phyloP scores from a whole-genome alignment of 371 early-diverging fungal genomes.

The Mucor circinelloides region DNA sequence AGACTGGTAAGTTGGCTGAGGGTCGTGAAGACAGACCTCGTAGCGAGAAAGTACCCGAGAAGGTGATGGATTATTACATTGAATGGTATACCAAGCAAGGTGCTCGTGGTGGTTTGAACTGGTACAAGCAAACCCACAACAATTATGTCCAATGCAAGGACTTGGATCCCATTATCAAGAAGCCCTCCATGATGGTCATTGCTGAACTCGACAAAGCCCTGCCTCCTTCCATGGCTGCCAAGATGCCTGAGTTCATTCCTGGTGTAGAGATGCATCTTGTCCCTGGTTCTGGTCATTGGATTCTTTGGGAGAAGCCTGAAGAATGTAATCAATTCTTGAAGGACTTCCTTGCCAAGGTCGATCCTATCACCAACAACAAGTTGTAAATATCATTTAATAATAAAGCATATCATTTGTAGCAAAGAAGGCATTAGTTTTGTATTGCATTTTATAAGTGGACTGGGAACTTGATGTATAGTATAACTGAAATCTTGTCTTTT shows the following conservation, averaged over 20 bases:
- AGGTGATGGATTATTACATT: conserved; percentile 45
- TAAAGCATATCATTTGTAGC: background rate
- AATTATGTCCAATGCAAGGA: conserved; percentile 48
- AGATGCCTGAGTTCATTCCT: conserved; percentile 38
- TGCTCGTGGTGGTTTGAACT: conserved; percentile 46
- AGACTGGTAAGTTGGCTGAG: conserved; percentile 24
- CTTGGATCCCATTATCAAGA: conserved; percentile 37
- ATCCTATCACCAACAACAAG: conserved; percentile 17
- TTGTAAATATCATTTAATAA: conserved; percentile 15
- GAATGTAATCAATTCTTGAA: conserved; percentile 36
- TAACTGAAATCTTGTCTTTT: too few species aligned
- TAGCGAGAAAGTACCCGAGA: conserved; percentile 30
- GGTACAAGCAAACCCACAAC: conserved; percentile 44
- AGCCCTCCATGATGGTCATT: conserved; percentile 45
- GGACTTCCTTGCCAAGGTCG: conserved; percentile 34
- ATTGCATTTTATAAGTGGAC: too few species aligned
- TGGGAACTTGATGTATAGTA: too few species aligned
- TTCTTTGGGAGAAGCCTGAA: conserved; percentile 49
- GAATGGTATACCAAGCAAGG: conserved; percentile 33
- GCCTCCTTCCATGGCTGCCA: conserved; percentile 41
- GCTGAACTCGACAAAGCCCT: conserved; percentile 45
- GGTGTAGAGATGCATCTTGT: conserved; percentile 36
- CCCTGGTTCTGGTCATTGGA: conserved; percentile 48
- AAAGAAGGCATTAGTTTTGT: background rate
- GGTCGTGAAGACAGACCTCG: conserved; percentile 30